A percentile compares a stretch with the other conserved stretches of the same genome.
phyloP scores from a whole-genome alignment of 345 rosid genomes.

The Ceriops decandra region DNA sequence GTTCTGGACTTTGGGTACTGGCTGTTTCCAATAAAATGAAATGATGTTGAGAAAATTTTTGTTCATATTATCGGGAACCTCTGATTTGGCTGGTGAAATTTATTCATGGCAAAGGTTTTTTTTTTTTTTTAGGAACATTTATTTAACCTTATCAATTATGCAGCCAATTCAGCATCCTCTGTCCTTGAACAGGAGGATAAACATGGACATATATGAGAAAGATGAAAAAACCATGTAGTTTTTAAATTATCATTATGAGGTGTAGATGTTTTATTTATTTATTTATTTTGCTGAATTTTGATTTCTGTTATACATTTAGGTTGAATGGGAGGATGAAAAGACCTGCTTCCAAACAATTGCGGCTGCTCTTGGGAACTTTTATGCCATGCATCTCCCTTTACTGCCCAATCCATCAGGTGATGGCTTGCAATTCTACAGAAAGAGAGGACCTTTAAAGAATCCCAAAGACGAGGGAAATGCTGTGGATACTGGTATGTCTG shows the following conservation, averaged over 20 bases:
- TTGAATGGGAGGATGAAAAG: slow-evolving; percentile 89
- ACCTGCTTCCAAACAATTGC: slow-evolving; percentile 76
- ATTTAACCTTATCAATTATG: background rate
- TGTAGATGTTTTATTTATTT: background rate
- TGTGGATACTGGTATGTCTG: slow-evolving; percentile 37
- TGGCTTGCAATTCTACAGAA: slow-evolving; percentile 59
- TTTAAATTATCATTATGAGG: background rate
- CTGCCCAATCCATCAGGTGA: slow-evolving; percentile 84
- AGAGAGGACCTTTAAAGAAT: slow-evolving; percentile 31
- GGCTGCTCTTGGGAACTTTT: slow-evolving; percentile 89
- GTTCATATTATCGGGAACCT: background rate
- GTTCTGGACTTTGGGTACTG: background rate
- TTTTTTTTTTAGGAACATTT: background rate
- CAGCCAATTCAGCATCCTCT: background rate
- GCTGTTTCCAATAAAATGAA: background rate
- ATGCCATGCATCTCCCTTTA: slow-evolving; percentile 86
- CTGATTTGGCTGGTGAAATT: background rate
- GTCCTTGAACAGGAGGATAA: no score
- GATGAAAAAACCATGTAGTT: slow-evolving; percentile 1
- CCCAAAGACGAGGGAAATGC: slow-evolving; percentile 27
- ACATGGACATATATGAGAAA: background rate
- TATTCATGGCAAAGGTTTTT: background rate
- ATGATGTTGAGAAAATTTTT: background rate
- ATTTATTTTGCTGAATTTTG: slow-evolving; percentile 1
- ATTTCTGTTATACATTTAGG: slow-evolving; percentile 34